Base-by-base conservation (phyloP, 257 asterid species). In the Penstemon eatonii region DNA sequence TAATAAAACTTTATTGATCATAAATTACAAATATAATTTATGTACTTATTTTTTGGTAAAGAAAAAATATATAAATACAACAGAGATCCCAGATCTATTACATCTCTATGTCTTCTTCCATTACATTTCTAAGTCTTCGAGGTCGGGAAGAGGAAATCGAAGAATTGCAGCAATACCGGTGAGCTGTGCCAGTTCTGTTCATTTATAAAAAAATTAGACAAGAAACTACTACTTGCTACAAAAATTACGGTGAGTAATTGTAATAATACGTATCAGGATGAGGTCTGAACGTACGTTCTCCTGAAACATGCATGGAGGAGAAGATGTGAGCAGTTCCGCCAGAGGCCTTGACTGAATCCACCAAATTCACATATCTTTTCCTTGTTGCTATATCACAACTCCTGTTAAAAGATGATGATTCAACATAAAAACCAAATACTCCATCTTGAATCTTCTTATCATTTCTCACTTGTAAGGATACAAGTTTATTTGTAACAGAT, bases 231-330 rank as follows among this genome's bases (percentile, higher is more conserved):
- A 25, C 33, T 25, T 25, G 33, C 33, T 25, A 25, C 33, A 25
- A 25, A 25, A 15, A 15, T 15, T 15, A 15, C 18, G 18, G 18
- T 15, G 33, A 25, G 33, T 25, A 25, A 25, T 25, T 25, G 33
- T 25, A 25, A 25, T 25, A 1, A 25, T 25, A 25, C 2, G 33
- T 25, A 25, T 25, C 2, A 25, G 7, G 5, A n/a, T 13, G 3
- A 37, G 69, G 57, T 36, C 58, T 2, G 33, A 11, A 76, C 99
- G 91, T 78, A 94, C 97, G 96, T 81, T 94, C 99, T 73, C 97
- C 97, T 3, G 99, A 94, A 69, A 84, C 93, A 63, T 94, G 99
- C 99, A 94, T 89, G 54, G 97, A 87, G 4, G 99, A 94, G 81
- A 91, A 94, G 79, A 94, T 82, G 80, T 79, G 88, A 54, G 82